Evolutionary conservation across 345 rosid genomes (phyloP), one percentile per base, ranked within the genome.

Genomic region (Chamaenerion angustifolium): DNA sequence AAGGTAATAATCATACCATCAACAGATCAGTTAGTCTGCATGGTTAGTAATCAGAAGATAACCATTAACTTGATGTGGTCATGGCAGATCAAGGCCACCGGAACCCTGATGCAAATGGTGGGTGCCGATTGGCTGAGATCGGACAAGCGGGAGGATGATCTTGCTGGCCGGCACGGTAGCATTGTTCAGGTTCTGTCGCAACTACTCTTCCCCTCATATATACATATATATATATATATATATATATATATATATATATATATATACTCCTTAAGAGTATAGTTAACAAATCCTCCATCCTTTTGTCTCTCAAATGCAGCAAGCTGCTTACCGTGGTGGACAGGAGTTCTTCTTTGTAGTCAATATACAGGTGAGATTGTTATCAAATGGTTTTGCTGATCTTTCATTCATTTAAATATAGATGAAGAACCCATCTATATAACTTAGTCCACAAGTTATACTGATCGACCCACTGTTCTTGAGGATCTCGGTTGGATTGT

Each of bases 91-190:
- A 92, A 77, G 60, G 96, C 94, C 54, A 71, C 67, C 21, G 60
- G 73, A 52, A 79, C 95, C 10, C 47, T 82, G 74, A 79, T 75
- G 87, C 82, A 82, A 74, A 68, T 92, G 85, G 68, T 87, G 43
- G 98, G 96, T n/a, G 95, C 94, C 12, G 99, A 92, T 57, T 92
- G 95, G 94, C 69, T 92, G 49, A 79, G 76, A 66, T 88, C 99
- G 10, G 64, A 68, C 57, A 68, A 62, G 56, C 67, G 83, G 17
- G 94, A 88, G 71, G 89, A 84, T 61, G 68, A 82, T 67, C 88
- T 92, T 23, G 84, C 76, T 46, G 70, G 84, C 60, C 81, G 90
- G 25, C 69, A 71, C 17, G 76, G 73, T 23, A 66, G 96, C 49
- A 59, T 92, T 43, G 83, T 92, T 61, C 86, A 88, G 88, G 94